phyloP scores from a whole-genome alignment of 2,329 filamentous ascomycete species.

The Fusarium sp. region DNA sequence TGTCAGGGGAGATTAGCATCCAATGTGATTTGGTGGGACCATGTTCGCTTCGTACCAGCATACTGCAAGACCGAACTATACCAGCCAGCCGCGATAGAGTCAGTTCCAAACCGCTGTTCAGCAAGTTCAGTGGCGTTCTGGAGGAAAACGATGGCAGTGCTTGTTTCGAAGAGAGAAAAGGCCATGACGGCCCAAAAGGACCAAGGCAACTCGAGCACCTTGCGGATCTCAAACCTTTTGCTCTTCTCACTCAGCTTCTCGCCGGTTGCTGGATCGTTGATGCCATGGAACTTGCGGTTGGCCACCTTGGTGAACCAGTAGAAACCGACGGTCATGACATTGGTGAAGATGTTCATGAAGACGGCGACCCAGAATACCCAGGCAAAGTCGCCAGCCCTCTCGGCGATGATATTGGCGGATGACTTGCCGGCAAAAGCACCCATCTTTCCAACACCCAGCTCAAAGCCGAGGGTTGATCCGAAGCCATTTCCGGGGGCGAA shows the following conservation, averaged over 20 bases:
- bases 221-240: conserved; percentile 65
- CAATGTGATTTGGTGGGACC: background rate
- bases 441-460: conserved; percentile 68
- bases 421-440: conserved; percentile 70
- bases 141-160: conserved; percentile 63
- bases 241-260: conserved; percentile 68
- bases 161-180: conserved; percentile 69
- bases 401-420: conserved; percentile 68
- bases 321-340: conserved; percentile 62
- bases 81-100: conserved; percentile 67
- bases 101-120: conserved; percentile 66
- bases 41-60: background rate
- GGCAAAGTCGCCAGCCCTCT: conserved; percentile 66
- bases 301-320: conserved; percentile 60
- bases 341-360: conserved; percentile 73
- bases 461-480: conserved; percentile 70
- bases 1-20: background rate
- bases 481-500: conserved; percentile 71
- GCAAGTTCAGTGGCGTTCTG: conserved; percentile 71
- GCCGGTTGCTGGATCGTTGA: conserved; percentile 60
- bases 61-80: conserved; percentile 68
- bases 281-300: conserved; percentile 17
- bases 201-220: conserved; percentile 68
- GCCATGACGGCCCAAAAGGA: conserved; percentile 65
- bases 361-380: conserved; percentile 72